Base-by-base conservation (phyloP, 441 rosid species). In the Geranium incanum region DNA sequence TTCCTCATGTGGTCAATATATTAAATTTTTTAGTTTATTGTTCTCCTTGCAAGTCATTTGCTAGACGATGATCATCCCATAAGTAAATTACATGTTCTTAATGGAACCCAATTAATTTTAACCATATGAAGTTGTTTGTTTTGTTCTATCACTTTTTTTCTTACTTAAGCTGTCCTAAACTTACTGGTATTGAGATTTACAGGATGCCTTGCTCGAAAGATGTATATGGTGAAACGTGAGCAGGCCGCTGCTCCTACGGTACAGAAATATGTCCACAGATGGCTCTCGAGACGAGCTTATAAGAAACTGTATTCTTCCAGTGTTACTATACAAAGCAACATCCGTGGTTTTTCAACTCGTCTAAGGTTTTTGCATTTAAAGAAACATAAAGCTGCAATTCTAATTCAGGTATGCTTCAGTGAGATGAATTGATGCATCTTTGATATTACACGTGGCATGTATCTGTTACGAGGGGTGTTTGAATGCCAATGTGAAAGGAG, bases 201-300 rank as follows among this genome's bases (percentile, higher is more conserved):
- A 95, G 99, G 99, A 81, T 89, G 87, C 82, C 84, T 89, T 80
- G 88, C 85, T 60, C 87, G 90, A 65, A 85, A 84, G 73, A 73
- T 70, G 65, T 95, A 82, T 84, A 79, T 78, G 76, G 79, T 77
- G 38, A 90, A 81, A 82, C 85, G 87, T 75, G 81, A 86, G 71
- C 74, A 83, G 72, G 89, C 92, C n/a, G 97, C 99, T 69, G 90
- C 96, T 43, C 75, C 86, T 76, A 69, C 78, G 65, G 76, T 95
- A 66, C 98, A 92, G 78, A 95, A 87, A 79, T 74, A 81, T 82
- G 80, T 75, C 71, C 90, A 93, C 66, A 78, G 79, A 76, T 88
- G 93, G 97, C 82, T 84, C 50, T 65, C 80, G 71, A 81, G 85
- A 78, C 72, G 43, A 81, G 81, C 78, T 55, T 92, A 85, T 82